These are phyloP conservation scores for Neospermospora avenae DNA, from an alignment of 2,329 filamentous ascomycete genomes.

Conservation along the genomic window DNA sequence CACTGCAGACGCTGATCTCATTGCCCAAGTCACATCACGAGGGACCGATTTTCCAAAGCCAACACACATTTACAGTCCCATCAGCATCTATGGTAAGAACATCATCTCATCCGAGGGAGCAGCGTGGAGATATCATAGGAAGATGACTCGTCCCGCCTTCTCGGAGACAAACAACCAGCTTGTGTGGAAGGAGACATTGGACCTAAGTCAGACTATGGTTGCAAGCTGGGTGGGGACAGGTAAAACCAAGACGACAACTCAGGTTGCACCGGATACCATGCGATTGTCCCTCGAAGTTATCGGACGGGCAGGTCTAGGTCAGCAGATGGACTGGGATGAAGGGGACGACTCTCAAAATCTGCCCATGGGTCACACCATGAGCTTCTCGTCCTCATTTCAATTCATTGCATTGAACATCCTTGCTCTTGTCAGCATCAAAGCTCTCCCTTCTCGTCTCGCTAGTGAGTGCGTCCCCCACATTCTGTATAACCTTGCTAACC, in stretches of 20 bases:
- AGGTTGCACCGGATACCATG: slow-evolving; percentile 55
- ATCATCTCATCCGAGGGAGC: slow-evolving; percentile 30
- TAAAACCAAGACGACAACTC: slow-evolving; percentile 43
- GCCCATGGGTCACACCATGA: slow-evolving; percentile 1
- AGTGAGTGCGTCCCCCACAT: neutral
- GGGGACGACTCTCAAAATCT: slow-evolving; percentile 1
- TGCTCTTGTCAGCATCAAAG: neutral
- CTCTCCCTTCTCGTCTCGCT: neutral
- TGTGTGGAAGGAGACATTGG: slow-evolving; percentile 42
- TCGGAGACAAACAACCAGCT: slow-evolving; percentile 44
- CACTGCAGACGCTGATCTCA: slow-evolving; percentile 58
- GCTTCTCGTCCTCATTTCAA: slow-evolving; percentile 12
- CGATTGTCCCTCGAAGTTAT: slow-evolving; percentile 53
- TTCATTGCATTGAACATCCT: slow-evolving; percentile 7
- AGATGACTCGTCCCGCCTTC: slow-evolving; percentile 30
- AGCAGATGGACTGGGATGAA: slow-evolving; percentile 38
- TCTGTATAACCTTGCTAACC: neutral
- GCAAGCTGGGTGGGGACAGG: slow-evolving; percentile 37
- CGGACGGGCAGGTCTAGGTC: slow-evolving; percentile 67
- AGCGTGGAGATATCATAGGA: slow-evolving; percentile 30
- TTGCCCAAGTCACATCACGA: slow-evolving; percentile 26
- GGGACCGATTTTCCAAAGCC: slow-evolving; percentile 32
- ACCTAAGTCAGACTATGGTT: slow-evolving; percentile 42
- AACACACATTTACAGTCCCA: slow-evolving; percentile 25
- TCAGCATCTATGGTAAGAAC: slow-evolving; percentile 31